These are phyloP conservation scores for Podospora comata DNA, from an alignment of 495 filamentous ascomycete species.

Conservation along the genomic window DNA sequence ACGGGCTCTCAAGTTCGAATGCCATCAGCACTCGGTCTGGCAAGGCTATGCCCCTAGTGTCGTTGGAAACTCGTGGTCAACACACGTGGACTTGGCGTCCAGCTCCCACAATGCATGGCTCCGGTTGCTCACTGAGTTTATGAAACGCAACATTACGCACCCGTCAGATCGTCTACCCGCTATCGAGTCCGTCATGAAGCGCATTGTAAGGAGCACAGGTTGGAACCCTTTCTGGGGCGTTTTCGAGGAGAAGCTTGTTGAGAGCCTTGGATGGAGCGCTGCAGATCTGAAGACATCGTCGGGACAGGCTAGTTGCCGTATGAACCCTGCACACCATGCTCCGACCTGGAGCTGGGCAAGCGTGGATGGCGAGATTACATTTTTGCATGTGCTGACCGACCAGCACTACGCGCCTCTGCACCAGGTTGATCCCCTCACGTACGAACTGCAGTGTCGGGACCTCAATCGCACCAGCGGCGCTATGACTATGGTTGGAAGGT, in stretches of 20 bases:
- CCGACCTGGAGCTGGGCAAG: too few species aligned
- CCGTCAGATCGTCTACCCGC: slow-evolving; percentile 15
- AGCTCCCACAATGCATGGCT: slow-evolving; percentile 8
- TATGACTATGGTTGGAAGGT: too few species aligned
- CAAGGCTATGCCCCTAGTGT: slow-evolving; percentile 9
- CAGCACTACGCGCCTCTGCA: too few species aligned
- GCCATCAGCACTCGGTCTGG: slow-evolving; percentile 14
- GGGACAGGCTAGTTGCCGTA: too few species aligned
- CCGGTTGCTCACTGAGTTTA: slow-evolving; percentile 14
- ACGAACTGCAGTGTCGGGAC: too few species aligned
- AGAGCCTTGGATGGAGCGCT: slow-evolving; percentile 11
- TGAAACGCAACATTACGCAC: slow-evolving; percentile 10
- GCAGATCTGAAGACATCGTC: background rate
- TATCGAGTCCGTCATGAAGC: slow-evolving; percentile 11
- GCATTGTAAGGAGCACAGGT: background rate
- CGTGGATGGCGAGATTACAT: too few species aligned
- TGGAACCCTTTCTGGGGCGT: slow-evolving; percentile 15
- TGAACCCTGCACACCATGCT: too few species aligned
- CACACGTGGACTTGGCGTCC: background rate
- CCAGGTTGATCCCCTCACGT: too few species aligned
- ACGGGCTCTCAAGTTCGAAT: slow-evolving; percentile 20
- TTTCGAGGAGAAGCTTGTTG: slow-evolving; percentile 4
- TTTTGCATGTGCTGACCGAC: too few species aligned
- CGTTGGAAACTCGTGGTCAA: slow-evolving; percentile 15
- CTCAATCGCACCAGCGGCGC: too few species aligned